A percentile compares a stretch with the other conserved stretches of the same genome.
These are phyloP conservation scores for Fusarium sp. DNA, from an alignment of 2,329 filamentous ascomycete species.

Conservation along the genomic window DNA sequence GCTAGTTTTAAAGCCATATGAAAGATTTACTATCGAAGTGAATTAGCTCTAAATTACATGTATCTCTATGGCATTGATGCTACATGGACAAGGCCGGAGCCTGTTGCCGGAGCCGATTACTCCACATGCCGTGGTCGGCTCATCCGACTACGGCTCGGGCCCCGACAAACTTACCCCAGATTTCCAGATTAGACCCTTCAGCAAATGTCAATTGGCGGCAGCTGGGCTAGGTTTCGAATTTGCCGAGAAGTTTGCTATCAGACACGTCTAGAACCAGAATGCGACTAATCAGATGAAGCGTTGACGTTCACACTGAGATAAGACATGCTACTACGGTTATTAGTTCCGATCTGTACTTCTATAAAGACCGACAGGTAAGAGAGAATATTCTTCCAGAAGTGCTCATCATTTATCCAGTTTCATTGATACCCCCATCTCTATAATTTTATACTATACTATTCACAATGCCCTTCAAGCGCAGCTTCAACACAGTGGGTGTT, in stretches of 20 bases:
- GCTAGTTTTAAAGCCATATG: too few relatives aligned
- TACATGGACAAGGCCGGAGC: neutral
- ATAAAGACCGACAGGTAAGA: neutral
- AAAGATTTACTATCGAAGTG: too few relatives aligned
- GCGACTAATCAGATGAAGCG: neutral
- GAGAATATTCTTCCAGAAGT: neutral
- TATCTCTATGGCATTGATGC: neutral
- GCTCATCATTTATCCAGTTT: neutral
- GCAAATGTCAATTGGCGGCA: neutral
- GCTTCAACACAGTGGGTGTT: slow-evolving; percentile 38
- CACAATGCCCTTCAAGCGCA: slow-evolving; percentile 33
- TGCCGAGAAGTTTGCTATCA: neutral
- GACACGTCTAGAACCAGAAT: neutral
- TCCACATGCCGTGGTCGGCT: neutral
- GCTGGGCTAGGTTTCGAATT: neutral
- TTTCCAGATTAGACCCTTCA: neutral
- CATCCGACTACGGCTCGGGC: neutral
- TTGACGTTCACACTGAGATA: neutral
- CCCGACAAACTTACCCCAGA: neutral
- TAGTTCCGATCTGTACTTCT: neutral
- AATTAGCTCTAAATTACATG: neutral
- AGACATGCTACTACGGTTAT: neutral
- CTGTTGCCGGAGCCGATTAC: neutral
- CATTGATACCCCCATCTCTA: too few relatives aligned
- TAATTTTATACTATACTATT: accelerated